A percentile compares a stretch with the other conserved stretches of the same genome.
These are phyloP conservation scores for Metarhizium rileyi DNA, from an alignment of 2,329 filamentous ascomycete genomes.

Conservation along the genomic window DNA sequence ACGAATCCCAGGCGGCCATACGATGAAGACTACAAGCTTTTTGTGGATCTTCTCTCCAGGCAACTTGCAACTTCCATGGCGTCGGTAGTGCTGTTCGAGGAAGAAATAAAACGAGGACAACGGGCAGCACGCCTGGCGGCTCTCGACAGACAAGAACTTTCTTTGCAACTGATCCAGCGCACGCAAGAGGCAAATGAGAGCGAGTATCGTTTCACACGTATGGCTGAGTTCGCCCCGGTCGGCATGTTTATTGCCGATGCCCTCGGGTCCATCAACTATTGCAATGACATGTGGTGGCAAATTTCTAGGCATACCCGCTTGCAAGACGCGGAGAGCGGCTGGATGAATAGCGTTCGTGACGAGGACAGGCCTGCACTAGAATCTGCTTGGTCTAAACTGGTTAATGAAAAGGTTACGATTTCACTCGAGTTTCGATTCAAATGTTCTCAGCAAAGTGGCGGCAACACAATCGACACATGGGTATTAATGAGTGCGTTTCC, in stretches of 20 bases:
- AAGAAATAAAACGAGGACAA: slow-evolving; percentile 68
- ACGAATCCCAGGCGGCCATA: slow-evolving; percentile 71
- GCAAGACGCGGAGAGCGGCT: slow-evolving; percentile 48
- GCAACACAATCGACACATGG: slow-evolving; percentile 59
- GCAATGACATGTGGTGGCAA: slow-evolving; percentile 70
- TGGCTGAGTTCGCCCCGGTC: slow-evolving; percentile 77
- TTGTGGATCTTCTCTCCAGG: slow-evolving; percentile 63
- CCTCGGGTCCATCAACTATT: slow-evolving; percentile 62
- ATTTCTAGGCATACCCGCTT: slow-evolving; percentile 58
- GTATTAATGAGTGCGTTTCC: slow-evolving; percentile 69
- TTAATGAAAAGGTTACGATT: slow-evolving; percentile 51
- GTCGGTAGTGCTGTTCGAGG: slow-evolving; percentile 73
- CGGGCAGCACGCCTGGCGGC: slow-evolving; percentile 65
- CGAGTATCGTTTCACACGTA: slow-evolving; percentile 71
- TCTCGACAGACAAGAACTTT: slow-evolving; percentile 66
- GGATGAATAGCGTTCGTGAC: slow-evolving; percentile 63
- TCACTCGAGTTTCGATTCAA: slow-evolving; percentile 71
- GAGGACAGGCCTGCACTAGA: slow-evolving; percentile 54
- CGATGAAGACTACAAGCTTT: slow-evolving; percentile 71
- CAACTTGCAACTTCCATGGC: slow-evolving; percentile 73
- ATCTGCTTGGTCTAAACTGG: slow-evolving; percentile 51
- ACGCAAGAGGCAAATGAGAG: slow-evolving; percentile 54
- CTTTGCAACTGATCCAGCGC: slow-evolving; percentile 59
- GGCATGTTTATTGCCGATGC: slow-evolving; percentile 78
- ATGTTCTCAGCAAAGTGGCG: slow-evolving; percentile 51